Base-by-base conservation (phyloP, 805 yeast species). In the Lachancea thermotolerans region DNA sequence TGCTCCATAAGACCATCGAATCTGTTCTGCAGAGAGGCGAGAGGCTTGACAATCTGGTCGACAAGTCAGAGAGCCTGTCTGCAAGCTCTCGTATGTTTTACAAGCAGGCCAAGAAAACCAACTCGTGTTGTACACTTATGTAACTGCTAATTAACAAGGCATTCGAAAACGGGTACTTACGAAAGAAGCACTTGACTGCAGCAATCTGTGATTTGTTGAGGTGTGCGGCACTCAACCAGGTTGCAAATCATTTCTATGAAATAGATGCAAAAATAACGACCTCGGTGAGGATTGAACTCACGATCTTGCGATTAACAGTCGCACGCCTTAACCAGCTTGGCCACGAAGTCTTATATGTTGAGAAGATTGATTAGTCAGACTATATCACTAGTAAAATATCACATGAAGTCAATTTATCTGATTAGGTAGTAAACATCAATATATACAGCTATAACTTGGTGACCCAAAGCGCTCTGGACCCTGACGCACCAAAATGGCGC, bases 11-110 rank as follows among this genome's bases (percentile, higher is more conserved):
- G 70, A 89, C 97, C 39, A 91, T 93, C 54, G 97, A 93, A 67
- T 76, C 84, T 50, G 96, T 93, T 8, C 75, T 93, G 62, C 95
- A 88, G 66, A 80, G 99, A 65, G 99, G 99, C 42, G 99, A 93
- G 67, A 89, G 89, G 60, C 77, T 93, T 58, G 99, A 93, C 62
- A 76, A 93, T 35, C 74, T 93, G 56, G 98, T 93, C 35, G 96
- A 91, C 62, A 93, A 93, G 71, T 85, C 95, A 33, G 97, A 90
- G 65, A 95, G 96, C 1, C 74, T 93, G 59, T 83, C 93, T 31
- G 76, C 86, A 15, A 79, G 90, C 44, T 85, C 96, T 17, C 81
- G 91, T 62, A 88, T 89, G 85, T 93, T 93, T 65, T 93, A 91
- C 73, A 90, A 88, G 63, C 96, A 91, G 67, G 98, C 99, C 30